A percentile compares a stretch with the other conserved stretches of the same genome.
Conservation (phyloP, 2,329 filamentous ascomycete genomes). For the Penicillium sp. region DNA sequence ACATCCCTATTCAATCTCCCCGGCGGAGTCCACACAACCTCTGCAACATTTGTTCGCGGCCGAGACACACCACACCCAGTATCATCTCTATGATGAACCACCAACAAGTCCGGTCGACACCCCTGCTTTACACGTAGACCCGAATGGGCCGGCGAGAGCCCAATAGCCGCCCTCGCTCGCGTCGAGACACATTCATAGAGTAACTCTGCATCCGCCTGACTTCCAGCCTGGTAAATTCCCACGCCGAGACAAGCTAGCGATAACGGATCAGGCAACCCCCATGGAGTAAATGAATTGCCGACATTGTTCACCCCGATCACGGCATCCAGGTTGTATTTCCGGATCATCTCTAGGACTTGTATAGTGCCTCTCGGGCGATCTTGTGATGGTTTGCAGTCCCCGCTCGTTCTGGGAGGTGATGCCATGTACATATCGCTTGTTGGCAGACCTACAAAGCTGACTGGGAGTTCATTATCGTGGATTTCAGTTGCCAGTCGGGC, state of each 20-base stretch:
- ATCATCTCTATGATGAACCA: slow-evolving; percentile 33
- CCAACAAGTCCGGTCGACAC: slow-evolving; percentile 22
- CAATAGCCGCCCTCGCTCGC: slow-evolving; percentile 42
- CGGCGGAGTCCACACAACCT: slow-evolving; percentile 43
- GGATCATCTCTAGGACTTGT: slow-evolving; percentile 61
- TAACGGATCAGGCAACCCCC: slow-evolving; percentile 66
- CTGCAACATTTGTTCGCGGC: slow-evolving; percentile 33
- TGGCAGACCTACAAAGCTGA: slow-evolving; percentile 68
- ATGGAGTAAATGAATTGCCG: slow-evolving; percentile 72
- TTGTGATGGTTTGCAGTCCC: slow-evolving; percentile 6
- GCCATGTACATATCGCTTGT: slow-evolving; percentile 75
- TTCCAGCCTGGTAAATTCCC: slow-evolving; percentile 67
- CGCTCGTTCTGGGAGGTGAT: slow-evolving; percentile 40
- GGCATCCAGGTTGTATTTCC: slow-evolving; percentile 57
- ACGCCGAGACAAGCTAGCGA: slow-evolving; percentile 62
- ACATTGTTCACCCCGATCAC: slow-evolving; percentile 70
- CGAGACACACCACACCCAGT: slow-evolving; percentile 31
- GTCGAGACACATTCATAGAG: slow-evolving; percentile 57
- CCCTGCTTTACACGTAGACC: slow-evolving; percentile 15
- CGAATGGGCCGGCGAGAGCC: slow-evolving; percentile 16
- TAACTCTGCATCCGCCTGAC: slow-evolving; percentile 56
- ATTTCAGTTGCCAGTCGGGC: slow-evolving; percentile 50
- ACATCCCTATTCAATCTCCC: slow-evolving; percentile 28
- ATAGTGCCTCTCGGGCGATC: slow-evolving; percentile 59
- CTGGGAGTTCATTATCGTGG: slow-evolving; percentile 50